A percentile compares a stretch with the other conserved stretches of the same genome.
Conservation (phyloP, 768 basidiomycete species). For the Tulasnella sp. region DNA sequence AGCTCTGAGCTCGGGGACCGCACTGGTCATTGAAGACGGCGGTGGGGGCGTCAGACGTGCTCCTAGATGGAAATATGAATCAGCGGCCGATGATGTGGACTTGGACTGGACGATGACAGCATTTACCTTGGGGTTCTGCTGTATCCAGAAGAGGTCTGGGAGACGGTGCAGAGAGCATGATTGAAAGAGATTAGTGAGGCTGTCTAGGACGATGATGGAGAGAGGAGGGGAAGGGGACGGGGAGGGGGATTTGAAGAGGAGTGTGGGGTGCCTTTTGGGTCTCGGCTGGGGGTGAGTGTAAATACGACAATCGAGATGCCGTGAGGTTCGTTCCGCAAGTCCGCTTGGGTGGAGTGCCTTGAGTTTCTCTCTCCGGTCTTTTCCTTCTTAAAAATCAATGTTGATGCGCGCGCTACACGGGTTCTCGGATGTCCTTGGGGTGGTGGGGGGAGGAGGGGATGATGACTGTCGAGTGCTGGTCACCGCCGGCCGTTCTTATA, state of each 20-base stretch:
- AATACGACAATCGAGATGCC: background rate
- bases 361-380: background rate
- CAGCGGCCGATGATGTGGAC: background rate
- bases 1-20: constrained; percentile 4
- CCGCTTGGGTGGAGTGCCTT: background rate
- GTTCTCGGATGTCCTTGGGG: background rate
- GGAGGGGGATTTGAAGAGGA: background rate
- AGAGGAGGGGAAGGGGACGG: background rate
- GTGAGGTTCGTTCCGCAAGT: background rate
- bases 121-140: background rate
- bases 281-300: background rate
- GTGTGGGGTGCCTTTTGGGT: background rate
- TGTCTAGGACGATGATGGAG: background rate
- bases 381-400: background rate
- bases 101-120: background rate
- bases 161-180: constrained; percentile 6
- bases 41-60: constrained; percentile 1
- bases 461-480: background rate
- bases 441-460: background rate
- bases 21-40: background rate
- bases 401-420: background rate
- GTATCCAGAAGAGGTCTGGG: background rate
- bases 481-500: background rate
- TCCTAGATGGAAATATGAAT: background rate
- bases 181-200: background rate